Evolutionary conservation across 2,329 filamentous ascomycete genomes (phyloP), one percentile per base, ranked within the genome.

Genomic region (Pestalotiopsis sp.): DNA sequence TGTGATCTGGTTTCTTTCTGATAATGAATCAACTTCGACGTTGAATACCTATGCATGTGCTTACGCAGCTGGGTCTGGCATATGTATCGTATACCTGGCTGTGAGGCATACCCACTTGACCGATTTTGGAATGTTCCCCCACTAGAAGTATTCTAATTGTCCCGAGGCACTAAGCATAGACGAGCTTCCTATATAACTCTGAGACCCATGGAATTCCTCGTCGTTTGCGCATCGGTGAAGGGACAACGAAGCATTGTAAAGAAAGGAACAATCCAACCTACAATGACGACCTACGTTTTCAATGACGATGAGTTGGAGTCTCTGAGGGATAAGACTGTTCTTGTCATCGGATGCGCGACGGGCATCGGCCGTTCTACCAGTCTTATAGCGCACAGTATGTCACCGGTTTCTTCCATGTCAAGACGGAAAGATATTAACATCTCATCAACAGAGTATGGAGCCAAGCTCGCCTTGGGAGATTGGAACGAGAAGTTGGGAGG

Each of bases 381-480:
- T 38, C 17, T 45, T 23, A 7, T 64, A 20, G 61, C 61, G 20
- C 61, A 45, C n/a, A 49, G 61, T 64, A 49, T 1, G 39, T 49
- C 17, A 5, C 9, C 1, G 49, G 60, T 49, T n/a, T 12, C 31
- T 17, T 38, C 20, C 20, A 39, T n/a, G n/a, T 62, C 23, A 14
- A 38, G 12, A 4, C 13, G 23, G 61, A 20, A 41, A 38, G 11
- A n/a, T 3, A 49, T 17, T 64, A 38, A 62, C 61, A 36, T n/a
- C 23, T 41, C 36, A 27, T 20, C 36, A 25, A 31, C 25, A 61
- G 61, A 64, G 11, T 11, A 64, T 49, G 61, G 61, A 49, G 61
- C 61, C 20, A 64, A 64, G 27, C 36, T 64, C 39, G 25, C 25
- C n/a, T 4, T 64, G 27, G 61, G 61, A n/a, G 61, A 64, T 49